A percentile compares a stretch with the other conserved stretches of the same genome.
Conservation (phyloP, 2,329 filamentous ascomycete species). For the Beauveria bassiana region DNA sequence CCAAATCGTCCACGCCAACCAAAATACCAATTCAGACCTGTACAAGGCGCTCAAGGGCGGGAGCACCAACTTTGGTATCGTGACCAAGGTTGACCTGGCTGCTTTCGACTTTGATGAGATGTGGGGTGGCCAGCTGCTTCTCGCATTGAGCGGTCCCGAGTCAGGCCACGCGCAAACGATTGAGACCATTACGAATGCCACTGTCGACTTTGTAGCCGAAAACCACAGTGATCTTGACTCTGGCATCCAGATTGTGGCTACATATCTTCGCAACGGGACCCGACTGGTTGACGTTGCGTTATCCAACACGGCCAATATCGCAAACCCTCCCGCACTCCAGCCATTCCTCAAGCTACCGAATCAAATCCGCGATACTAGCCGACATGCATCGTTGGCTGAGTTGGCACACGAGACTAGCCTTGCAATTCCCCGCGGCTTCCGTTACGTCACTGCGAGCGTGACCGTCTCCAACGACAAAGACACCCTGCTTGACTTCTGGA, state of each 20-base stretch:
- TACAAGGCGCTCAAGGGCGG: conserved; percentile 40
- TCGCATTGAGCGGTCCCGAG: conserved; percentile 1
- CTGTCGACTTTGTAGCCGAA: conserved; percentile 8
- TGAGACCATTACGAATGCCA: neutral
- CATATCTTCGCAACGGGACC: conserved; percentile 9
- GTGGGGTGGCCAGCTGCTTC: conserved; percentile 13
- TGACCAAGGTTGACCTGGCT: conserved; percentile 25
- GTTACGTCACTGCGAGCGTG: conserved; percentile 14
- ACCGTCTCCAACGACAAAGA: conserved; percentile 12
- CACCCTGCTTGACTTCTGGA: conserved; percentile 12
- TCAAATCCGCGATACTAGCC: conserved; percentile 1
- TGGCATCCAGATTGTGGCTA: conserved; percentile 10
- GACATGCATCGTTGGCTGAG: conserved; percentile 11
- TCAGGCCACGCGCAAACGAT: conserved; percentile 3
- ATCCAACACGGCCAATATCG: conserved; percentile 10
- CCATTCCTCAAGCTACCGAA: conserved; percentile 13
- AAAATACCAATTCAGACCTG: conserved; percentile 31
- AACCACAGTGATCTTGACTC: conserved; percentile 9
- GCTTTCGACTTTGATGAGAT: conserved; percentile 15
- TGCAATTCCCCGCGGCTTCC: conserved; percentile 13
- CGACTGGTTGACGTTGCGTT: conserved; percentile 6
- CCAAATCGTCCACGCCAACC: conserved; percentile 33
- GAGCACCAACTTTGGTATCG: conserved; percentile 37
- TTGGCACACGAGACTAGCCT: conserved; percentile 12
- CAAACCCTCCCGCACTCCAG: conserved; percentile 10